Base-by-base conservation (phyloP, 345 rosid genomes). In the Raphanus raphanistrum region DNA sequence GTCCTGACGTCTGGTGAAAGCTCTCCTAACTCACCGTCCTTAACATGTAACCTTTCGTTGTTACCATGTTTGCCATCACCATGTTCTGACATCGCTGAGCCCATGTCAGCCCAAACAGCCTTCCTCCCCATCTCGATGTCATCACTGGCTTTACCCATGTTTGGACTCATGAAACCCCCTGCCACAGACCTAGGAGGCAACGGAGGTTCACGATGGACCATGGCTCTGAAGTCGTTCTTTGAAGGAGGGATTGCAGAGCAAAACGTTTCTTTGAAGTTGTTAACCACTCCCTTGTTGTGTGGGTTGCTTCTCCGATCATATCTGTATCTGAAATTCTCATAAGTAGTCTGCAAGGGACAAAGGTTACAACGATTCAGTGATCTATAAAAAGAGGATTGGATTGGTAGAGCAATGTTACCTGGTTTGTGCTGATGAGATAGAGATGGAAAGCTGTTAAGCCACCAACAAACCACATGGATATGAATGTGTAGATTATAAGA, bases 71-170 rank as follows among this genome's bases (percentile, higher is more conserved):
- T 91, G 15, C 86, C 90, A 16, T 89, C 93, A 12, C 88, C 85
- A 54, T 82, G 89, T 76, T 87, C 95, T 63, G 82, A 72, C 80
- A 75, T 80, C 68, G 87, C 78, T 57, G 90, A 75, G 50, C 86
- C 87, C 84, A 90, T 84, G 81, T 94, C 94, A n/a, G 92, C 91
- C 98, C 98, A 90, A 12, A 92, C 98, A 5, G 95, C 90, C 60
- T 92, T 94, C 81, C 98, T 88, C 43, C 98, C 97, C 97, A 90
- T 90, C 77, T 94, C 98, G 66, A 94, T 92, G 81, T 94, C 96
- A 85, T 89, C 97, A 10, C 77, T 88, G 3, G 90, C 88, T 80
- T 88, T 92, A 54, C 97, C 98, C 94, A 92, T 90, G 84, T 88
- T 94, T 48, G 98, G 98, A 80, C 98, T 94, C 97, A 90, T 92